Evolutionary conservation across 2,329 filamentous ascomycete species (phyloP), one percentile per base, ranked within the genome.

Genomic region (Trichoderma oligosporum): DNA sequence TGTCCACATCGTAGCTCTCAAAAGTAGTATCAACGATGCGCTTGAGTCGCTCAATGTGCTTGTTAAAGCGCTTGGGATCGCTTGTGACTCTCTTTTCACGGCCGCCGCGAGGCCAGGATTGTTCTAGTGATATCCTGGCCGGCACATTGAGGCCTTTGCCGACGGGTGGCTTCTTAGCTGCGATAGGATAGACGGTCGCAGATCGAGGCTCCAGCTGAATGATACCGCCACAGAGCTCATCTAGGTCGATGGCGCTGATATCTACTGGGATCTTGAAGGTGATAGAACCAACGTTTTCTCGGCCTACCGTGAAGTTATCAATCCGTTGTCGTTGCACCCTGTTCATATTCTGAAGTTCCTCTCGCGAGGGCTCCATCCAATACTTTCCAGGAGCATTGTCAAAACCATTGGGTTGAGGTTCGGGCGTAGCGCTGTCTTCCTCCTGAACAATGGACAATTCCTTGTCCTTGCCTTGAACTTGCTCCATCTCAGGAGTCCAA

Each of bases 71-170:
- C 61, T 82, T 87, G 42, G 85, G 81, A 58, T 70, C 82, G 67
- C 65, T 73, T 66, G 79, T 64, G 45, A 77, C 75, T 62, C 78
- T 79, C 69, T 82, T 83, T 62, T 85, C 82, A 53, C 68, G 82
- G 38, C 73, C 82, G 25, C 70, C 70, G 57, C 93, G 88, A 27
- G 94, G 94, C 87, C 90, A 97, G 0, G 92, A 96, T 68, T 97
- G 93, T 69, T 94, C 87, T 9, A 99, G 81, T n/a, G 82, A 84
- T 62, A 99, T 92, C 35, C 83, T 85, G 0, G 94, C 90, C 3
- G 91, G 92, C 7, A 97, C 90, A 67, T 99, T 99, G 62, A 99
- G 80, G 5, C 91, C 93, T 67, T 91, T 90, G 58, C 95, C 94
- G 58, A 86, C 81, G 0, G 87, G 82, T 14, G 94, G 92, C 74